These are phyloP conservation scores for Lycium barbarum DNA, from an alignment of 257 asterid genomes.

Conservation along the genomic window DNA sequence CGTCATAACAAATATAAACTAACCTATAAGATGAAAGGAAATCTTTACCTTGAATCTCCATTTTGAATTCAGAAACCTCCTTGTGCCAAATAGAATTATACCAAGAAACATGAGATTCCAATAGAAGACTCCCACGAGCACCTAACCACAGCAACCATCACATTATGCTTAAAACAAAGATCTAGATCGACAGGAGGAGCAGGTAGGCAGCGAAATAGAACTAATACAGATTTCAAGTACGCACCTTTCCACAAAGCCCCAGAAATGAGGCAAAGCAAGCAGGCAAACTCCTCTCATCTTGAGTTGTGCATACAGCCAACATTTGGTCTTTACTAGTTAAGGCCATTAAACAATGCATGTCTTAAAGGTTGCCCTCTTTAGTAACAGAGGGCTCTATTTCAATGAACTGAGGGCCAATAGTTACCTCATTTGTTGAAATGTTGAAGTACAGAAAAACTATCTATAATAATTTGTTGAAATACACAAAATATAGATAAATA, in stretches of 20 bases:
- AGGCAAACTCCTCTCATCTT: slow-evolving; percentile 45
- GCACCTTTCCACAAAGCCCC: slow-evolving; percentile 60
- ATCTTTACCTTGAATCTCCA: slow-evolving; percentile 52
- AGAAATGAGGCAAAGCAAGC: slow-evolving; percentile 45
- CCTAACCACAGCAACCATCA: slow-evolving; percentile 43
- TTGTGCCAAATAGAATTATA: slow-evolving; percentile 49
- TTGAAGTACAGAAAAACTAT: background rate
- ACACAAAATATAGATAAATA: background rate
- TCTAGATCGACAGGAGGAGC: background rate
- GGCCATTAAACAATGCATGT: slow-evolving; percentile 37
- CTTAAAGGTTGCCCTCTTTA: background rate
- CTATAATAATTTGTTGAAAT: background rate
- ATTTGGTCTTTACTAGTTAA: slow-evolving; percentile 66
- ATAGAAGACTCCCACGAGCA: slow-evolving; percentile 54
- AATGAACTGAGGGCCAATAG: slow-evolving; percentile 6
- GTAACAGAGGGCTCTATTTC: background rate
- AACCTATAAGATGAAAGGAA: slow-evolving; percentile 23
- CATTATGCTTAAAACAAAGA: slow-evolving; percentile 2
- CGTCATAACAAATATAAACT: background rate
- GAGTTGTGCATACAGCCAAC: slow-evolving; percentile 53
- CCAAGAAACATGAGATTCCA: slow-evolving; percentile 60
- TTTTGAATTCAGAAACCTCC: slow-evolving; percentile 53
- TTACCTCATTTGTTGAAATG: background rate
- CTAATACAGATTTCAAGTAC: slow-evolving; percentile 15
- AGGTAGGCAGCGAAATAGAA: background rate